These are phyloP conservation scores for Lenzites betulinus DNA, from an alignment of 768 basidiomycete genomes.

Conservation along the genomic window DNA sequence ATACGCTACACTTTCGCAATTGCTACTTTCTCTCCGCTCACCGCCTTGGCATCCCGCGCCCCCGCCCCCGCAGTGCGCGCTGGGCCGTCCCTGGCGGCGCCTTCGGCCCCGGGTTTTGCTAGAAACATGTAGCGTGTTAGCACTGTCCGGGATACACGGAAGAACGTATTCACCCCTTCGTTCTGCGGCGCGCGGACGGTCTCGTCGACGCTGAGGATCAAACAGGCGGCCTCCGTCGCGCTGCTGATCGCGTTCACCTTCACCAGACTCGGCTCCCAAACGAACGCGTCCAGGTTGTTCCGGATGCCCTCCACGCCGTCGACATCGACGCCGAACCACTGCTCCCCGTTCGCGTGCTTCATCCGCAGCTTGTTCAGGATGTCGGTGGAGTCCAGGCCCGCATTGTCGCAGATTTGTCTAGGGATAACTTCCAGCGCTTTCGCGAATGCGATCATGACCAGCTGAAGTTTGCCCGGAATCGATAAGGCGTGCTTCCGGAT, in stretches of 20 bases:
- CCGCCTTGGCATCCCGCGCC: slow-evolving; percentile 79
- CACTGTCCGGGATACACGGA: neutral
- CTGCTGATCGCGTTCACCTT: slow-evolving; percentile 95
- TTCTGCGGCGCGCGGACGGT: slow-evolving; percentile 95
- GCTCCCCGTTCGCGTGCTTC: slow-evolving; percentile 87
- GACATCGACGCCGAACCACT: slow-evolving; percentile 94
- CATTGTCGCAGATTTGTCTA: slow-evolving; percentile 98
- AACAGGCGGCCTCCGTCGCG: slow-evolving; percentile 93
- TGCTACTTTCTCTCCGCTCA: slow-evolving; percentile 35
- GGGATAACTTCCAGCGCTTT: slow-evolving; percentile 98
- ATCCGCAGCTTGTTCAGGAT: slow-evolving; percentile 96
- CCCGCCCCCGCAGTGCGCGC: slow-evolving; percentile 82
- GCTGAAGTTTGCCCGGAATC: slow-evolving; percentile 93
- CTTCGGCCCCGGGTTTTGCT: slow-evolving; percentile 84
- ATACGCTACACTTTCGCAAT: slow-evolving; percentile 23
- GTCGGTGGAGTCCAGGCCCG: slow-evolving; percentile 96
- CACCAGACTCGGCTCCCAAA: slow-evolving; percentile 97
- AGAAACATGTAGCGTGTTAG: neutral
- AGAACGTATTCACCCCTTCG: slow-evolving; percentile 66
- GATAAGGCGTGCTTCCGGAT: slow-evolving; percentile 88
- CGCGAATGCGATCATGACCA: slow-evolving; percentile 93
- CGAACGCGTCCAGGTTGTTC: slow-evolving; percentile 96
- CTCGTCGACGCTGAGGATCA: slow-evolving; percentile 96
- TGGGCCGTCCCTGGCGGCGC: slow-evolving; percentile 92
- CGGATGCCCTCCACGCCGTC: slow-evolving; percentile 86